Evolutionary conservation across 164 flowering plant genomes (phyloP).

Genomic region (Cinnamomum micranthum): DNA sequence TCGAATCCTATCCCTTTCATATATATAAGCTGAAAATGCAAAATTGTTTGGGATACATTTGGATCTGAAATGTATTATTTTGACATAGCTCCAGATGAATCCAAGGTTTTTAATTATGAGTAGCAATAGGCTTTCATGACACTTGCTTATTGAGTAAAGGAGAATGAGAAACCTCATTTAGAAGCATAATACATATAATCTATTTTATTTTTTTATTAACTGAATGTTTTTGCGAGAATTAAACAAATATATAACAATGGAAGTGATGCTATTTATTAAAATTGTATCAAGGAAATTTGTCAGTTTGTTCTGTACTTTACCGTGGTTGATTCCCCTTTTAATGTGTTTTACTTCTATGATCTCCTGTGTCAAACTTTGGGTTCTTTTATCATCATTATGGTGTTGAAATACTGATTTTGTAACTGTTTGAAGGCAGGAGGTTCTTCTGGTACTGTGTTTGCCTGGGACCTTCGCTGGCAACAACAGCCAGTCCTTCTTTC

Average conservation of each 20-base stretch:
- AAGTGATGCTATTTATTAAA: not conserved
- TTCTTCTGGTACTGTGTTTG: slow-evolving; percentile 85
- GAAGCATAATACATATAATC: not conserved
- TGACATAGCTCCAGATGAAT: too few relatives aligned
- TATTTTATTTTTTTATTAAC: too few relatives aligned
- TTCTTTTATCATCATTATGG: not conserved
- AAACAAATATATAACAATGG: not conserved
- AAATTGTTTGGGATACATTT: too few relatives aligned
- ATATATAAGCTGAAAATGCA: too few relatives aligned
- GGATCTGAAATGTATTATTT: too few relatives aligned
- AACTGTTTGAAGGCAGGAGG: slow-evolving; percentile 73
- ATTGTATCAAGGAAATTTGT: not conserved
- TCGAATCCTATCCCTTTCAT: too few relatives aligned
- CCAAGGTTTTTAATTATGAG: too few relatives aligned
- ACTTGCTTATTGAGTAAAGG: not conserved
- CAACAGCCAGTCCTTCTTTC: slow-evolving; percentile 71
- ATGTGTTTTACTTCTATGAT: not conserved
- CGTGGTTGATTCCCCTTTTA: not conserved
- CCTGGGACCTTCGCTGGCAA: slow-evolving; percentile 85
- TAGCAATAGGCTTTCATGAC: too few relatives aligned
- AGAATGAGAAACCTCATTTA: not conserved
- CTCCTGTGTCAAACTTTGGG: not conserved
- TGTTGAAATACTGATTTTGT: not conserved
- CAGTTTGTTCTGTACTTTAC: not conserved
- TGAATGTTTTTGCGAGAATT: too few relatives aligned